These are phyloP conservation scores for Pestalotiopsis sp. DNA, from an alignment of 2,329 filamentous ascomycete genomes.

Conservation along the genomic window DNA sequence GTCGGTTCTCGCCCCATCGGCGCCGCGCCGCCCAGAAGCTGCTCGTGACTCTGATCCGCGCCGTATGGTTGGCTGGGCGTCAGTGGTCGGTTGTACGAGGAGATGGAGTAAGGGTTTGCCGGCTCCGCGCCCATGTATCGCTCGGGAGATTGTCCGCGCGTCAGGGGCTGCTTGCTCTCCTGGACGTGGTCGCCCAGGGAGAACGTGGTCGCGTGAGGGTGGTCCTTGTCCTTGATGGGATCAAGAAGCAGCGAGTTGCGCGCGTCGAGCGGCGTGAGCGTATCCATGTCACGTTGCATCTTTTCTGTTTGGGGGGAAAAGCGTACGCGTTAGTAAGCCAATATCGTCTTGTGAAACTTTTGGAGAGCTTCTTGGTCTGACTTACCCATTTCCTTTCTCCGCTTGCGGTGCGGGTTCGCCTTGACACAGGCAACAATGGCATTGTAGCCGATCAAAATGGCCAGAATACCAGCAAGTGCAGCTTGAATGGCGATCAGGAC, in stretches of 20 bases:
- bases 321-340: slow-evolving; percentile 54
- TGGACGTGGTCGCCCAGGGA: slow-evolving; percentile 42
- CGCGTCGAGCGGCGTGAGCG: slow-evolving; percentile 83
- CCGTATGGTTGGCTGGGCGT: slow-evolving; percentile 34
- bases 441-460: slow-evolving; percentile 87
- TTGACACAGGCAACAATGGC: slow-evolving; percentile 81
- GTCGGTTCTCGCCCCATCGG: slow-evolving; percentile 41
- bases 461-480: slow-evolving; percentile 77
- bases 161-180: slow-evolving; percentile 32
- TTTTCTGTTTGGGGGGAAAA: slow-evolving; percentile 65
- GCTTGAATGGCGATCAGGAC: slow-evolving; percentile 92
- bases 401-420: slow-evolving; percentile 87
- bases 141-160: slow-evolving; percentile 36
- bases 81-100: slow-evolving; percentile 36
- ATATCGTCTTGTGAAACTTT: background rate
- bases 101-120: slow-evolving; percentile 27
- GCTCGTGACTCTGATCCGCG: slow-evolving; percentile 37
- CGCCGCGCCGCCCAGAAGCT: slow-evolving; percentile 42
- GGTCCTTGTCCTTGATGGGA: slow-evolving; percentile 39
- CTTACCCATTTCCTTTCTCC: slow-evolving; percentile 88
- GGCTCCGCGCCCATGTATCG: slow-evolving; percentile 29
- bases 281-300: slow-evolving; percentile 74
- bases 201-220: slow-evolving; percentile 37
- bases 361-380: slow-evolving; percentile 17
- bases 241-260: slow-evolving; percentile 84